These are phyloP conservation scores for Sporisorium exsertum DNA, from an alignment of 1,284 basidiomycete species.

Conservation along the genomic window DNA sequence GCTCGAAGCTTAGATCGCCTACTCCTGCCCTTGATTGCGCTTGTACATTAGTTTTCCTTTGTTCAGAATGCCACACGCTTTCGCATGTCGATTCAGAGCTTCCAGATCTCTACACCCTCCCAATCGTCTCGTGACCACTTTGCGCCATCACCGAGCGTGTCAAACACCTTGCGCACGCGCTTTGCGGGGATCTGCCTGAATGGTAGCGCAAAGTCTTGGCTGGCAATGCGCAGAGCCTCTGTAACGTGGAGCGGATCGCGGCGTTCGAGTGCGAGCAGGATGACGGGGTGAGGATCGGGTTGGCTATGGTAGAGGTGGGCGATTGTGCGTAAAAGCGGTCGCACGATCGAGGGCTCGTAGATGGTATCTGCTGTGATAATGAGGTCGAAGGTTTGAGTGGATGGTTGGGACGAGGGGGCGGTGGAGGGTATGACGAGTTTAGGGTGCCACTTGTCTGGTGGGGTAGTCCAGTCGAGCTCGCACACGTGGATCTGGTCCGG, in stretches of 20 bases:
- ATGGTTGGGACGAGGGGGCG: neutral
- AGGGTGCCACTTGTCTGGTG: constrained; percentile 17
- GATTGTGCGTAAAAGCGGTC: constrained; percentile 80
- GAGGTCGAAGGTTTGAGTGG: constrained; percentile 74
- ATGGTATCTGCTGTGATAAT: constrained; percentile 87
- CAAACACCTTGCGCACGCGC: constrained; percentile 77
- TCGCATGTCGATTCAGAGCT: constrained; percentile 53
- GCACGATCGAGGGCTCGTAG: constrained; percentile 77
- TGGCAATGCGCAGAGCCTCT: constrained; percentile 31
- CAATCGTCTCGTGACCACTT: constrained; percentile 78
- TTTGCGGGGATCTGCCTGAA: constrained; percentile 75
- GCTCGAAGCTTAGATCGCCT: constrained; percentile 67
- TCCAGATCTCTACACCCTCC: constrained; percentile 82
- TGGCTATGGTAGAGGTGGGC: constrained; percentile 70
- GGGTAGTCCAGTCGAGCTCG: constrained; percentile 74
- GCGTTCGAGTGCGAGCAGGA: constrained; percentile 68
- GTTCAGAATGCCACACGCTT: neutral
- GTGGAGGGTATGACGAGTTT: constrained; percentile 8
- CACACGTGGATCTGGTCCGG: constrained; percentile 73
- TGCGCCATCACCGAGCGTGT: constrained; percentile 72
- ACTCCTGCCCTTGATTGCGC: neutral
- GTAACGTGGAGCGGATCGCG: constrained; percentile 33
- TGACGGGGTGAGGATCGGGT: constrained; percentile 71
- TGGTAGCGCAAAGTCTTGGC: constrained; percentile 73
- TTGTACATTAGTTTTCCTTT: constrained; percentile 35